phyloP scores from a whole-genome alignment of 2,329 filamentous ascomycete species.

The Penicillium sp. region DNA sequence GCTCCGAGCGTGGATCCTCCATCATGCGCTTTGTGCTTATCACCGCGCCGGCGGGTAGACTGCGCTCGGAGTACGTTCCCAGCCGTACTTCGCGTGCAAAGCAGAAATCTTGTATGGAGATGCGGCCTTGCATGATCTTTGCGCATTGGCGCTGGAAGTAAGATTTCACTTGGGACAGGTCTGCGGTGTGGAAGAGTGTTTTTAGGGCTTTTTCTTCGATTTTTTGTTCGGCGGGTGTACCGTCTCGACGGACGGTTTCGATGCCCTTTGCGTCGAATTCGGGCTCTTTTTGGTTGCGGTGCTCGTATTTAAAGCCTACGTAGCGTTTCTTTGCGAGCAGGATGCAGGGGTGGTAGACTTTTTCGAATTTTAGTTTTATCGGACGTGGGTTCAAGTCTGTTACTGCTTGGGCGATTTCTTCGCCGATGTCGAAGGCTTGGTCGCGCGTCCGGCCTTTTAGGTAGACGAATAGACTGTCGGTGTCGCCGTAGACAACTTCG shows the following conservation, averaged over 20 bases:
- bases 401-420: constrained; percentile 84
- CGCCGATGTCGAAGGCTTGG: constrained; percentile 87
- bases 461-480: constrained; percentile 89
- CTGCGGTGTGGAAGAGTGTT: constrained; percentile 83
- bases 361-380: constrained; percentile 96
- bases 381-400: constrained; percentile 88
- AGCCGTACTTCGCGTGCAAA: constrained; percentile 91
- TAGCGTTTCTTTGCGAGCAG: constrained; percentile 96
- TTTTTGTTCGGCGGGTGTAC: constrained; percentile 92
- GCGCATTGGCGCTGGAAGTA: constrained; percentile 89
- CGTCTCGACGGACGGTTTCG: constrained; percentile 92
- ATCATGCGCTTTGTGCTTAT: constrained; percentile 86
- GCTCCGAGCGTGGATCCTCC: constrained; percentile 79
- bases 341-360: constrained; percentile 94
- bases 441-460: constrained; percentile 82
- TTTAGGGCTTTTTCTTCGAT: constrained; percentile 91
- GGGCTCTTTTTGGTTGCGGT: constrained; percentile 68
- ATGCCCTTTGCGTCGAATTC: constrained; percentile 98
- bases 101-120: constrained; percentile 93
- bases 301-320: constrained; percentile 96
- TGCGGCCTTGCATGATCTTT: constrained; percentile 85
- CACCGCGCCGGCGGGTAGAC: constrained; percentile 80
- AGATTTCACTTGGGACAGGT: constrained; percentile 80
- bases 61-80: constrained; percentile 81
- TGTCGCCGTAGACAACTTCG: constrained; percentile 97